Percentiles rank a stretch among this genome's conserved stretches.
phyloP scores from a whole-genome alignment of 73 alveolate genomes.

The Paraurostyla sp. region DNA sequence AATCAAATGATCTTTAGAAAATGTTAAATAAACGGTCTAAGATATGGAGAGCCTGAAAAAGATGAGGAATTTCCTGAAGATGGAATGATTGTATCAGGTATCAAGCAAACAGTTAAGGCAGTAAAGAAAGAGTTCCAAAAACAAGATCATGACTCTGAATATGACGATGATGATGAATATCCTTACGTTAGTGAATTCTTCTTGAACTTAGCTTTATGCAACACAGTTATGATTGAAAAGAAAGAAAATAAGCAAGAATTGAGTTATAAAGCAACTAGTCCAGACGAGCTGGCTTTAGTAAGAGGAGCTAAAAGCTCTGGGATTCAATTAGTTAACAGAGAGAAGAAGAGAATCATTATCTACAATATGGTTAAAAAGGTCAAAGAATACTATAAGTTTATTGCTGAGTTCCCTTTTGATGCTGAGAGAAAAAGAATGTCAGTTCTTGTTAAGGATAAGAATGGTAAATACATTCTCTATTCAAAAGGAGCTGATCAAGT shows the following conservation, averaged over 20 bases:
- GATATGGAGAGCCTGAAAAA: slow-evolving; percentile 79
- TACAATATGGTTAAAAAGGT: slow-evolving; percentile 91
- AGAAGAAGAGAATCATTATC: slow-evolving; percentile 63
- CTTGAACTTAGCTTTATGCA: slow-evolving; percentile 84
- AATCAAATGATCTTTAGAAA: slow-evolving; percentile 84
- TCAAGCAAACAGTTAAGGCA: slow-evolving; percentile 27
- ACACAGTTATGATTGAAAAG: slow-evolving; percentile 84
- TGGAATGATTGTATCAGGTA: slow-evolving; percentile 53
- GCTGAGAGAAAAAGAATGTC: slow-evolving; percentile 76
- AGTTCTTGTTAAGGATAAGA: slow-evolving; percentile 70
- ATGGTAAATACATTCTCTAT: slow-evolving; percentile 64
- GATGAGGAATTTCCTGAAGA: slow-evolving; percentile 52
- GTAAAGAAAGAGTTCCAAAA: background rate
- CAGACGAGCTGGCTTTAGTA: slow-evolving; percentile 97
- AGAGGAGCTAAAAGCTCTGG: slow-evolving; percentile 92
- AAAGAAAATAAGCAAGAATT: slow-evolving; percentile 54
- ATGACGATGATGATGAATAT: slow-evolving; percentile 22
- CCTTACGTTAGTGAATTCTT: slow-evolving; percentile 71
- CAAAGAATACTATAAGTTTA: slow-evolving; percentile 78
- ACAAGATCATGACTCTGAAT: slow-evolving; percentile 31
- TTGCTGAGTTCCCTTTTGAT: slow-evolving; percentile 72
- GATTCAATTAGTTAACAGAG: slow-evolving; percentile 71
- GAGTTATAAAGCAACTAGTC: slow-evolving; percentile 89
- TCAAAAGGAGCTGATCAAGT: slow-evolving; percentile 75
- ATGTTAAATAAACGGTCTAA: slow-evolving; percentile 83